A percentile compares a stretch with the other conserved stretches of the same genome.
Evolutionary conservation across 495 filamentous ascomycete species (phyloP).

Genomic region (Xanthoparmelia taractica): DNA sequence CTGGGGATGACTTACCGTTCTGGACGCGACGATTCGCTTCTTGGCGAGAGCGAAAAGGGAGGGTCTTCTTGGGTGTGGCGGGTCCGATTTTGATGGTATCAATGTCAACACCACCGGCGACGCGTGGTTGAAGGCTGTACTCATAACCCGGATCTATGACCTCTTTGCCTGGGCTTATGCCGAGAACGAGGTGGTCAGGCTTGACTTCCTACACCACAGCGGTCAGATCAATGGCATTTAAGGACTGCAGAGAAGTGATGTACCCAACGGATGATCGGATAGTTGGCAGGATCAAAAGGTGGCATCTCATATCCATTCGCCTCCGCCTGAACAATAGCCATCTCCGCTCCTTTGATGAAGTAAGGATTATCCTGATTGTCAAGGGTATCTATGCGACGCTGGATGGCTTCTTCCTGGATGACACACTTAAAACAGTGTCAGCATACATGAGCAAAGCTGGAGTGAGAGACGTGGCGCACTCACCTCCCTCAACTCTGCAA

Average conservation of each 20-base stretch:
- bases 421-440: conserved; percentile 1
- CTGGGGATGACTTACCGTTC: neutral
- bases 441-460: neutral
- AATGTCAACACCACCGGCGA: neutral
- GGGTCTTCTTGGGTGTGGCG: neutral
- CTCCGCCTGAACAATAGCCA: conserved; percentile 5
- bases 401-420: conserved; percentile 13
- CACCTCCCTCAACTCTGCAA: conserved; percentile 9
- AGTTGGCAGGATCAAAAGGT: conserved; percentile 9
- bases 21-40: neutral
- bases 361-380: conserved; percentile 18
- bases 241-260: neutral
- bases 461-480: neutral
- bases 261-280: conserved; percentile 9
- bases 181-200: neutral
- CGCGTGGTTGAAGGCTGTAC: conserved; percentile 2
- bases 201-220: neutral
- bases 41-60: neutral
- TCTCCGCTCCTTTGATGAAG: conserved; percentile 9
- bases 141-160: neutral
- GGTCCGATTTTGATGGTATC: conserved; percentile 1
- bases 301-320: conserved; percentile 14
- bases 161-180: neutral
- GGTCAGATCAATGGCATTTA: neutral
- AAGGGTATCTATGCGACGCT: conserved; percentile 15